Evolutionary conservation across 257 asterid species (phyloP).

Genomic region (Euphrasia confusa): DNA sequence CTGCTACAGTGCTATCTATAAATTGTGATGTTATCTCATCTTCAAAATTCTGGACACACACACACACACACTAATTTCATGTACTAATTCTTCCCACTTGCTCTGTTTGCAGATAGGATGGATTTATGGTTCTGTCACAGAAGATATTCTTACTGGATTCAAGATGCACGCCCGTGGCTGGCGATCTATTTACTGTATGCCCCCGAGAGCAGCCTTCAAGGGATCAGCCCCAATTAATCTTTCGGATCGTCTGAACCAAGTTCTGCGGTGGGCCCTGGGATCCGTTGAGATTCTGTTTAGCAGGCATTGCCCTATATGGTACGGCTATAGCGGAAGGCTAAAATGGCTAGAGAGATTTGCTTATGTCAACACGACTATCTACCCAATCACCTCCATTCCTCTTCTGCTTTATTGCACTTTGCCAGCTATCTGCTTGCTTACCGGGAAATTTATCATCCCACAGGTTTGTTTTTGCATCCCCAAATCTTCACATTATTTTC

Average conservation of each 20-base stretch:
- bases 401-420: slow-evolving; percentile 72
- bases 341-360: slow-evolving; percentile 97
- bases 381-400: slow-evolving; percentile 89
- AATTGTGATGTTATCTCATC: neutral
- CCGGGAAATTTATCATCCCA: slow-evolving; percentile 93
- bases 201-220: slow-evolving; percentile 85
- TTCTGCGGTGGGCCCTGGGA: slow-evolving; percentile 98
- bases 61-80: neutral
- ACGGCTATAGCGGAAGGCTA: slow-evolving; percentile 80
- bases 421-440: slow-evolving; percentile 94
- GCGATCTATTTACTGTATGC: slow-evolving; percentile 98
- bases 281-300: slow-evolving; percentile 92
- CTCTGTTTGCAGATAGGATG: slow-evolving; percentile 75
- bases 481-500: neutral
- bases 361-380: slow-evolving; percentile 85
- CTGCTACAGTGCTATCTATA: neutral
- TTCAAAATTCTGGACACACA: neutral
- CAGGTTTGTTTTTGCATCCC: slow-evolving; percentile 48
- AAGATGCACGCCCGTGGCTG: slow-evolving; percentile 99
- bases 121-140: slow-evolving; percentile 98
- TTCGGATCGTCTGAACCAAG: slow-evolving; percentile 96
- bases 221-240: slow-evolving; percentile 99
- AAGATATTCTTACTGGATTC: slow-evolving; percentile 98
- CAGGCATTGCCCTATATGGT: slow-evolving; percentile 98
- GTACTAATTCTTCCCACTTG: slow-evolving; percentile 15